These are phyloP conservation scores for Xanthoconium stramineum DNA, from an alignment of 768 basidiomycete genomes.

Conservation along the genomic window DNA sequence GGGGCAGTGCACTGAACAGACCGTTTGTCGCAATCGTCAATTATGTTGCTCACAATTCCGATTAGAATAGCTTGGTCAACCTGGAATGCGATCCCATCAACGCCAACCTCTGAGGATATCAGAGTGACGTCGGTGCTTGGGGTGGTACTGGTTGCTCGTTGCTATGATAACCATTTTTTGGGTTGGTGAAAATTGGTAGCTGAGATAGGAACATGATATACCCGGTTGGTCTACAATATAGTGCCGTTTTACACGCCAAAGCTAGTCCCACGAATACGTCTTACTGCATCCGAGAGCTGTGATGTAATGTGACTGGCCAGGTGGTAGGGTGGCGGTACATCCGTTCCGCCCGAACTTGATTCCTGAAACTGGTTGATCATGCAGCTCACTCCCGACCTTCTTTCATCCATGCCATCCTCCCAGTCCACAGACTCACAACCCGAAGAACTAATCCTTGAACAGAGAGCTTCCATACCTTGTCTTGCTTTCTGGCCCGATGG, in stretches of 20 bases:
- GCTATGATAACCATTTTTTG: neutral
- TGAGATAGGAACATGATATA: too few species aligned
- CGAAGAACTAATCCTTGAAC: constrained; percentile 18
- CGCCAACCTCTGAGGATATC: neutral
- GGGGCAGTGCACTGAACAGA: neutral
- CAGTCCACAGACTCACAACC: constrained; percentile 5
- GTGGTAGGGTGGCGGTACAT: constrained; percentile 16
- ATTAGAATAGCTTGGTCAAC: neutral
- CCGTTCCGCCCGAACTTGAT: neutral
- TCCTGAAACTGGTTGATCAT: constrained; percentile 2
- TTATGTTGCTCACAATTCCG: neutral
- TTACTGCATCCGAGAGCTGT: neutral
- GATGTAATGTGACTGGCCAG: constrained; percentile 13
- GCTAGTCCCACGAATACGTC: neutral
- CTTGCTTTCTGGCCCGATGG: constrained; percentile 27
- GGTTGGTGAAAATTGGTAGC: neutral
- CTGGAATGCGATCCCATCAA: neutral
- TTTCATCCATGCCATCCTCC: constrained; percentile 14
- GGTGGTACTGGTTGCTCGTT: neutral
- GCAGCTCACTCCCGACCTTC: constrained; percentile 4
- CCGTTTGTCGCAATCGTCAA: neutral
- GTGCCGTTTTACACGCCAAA: neutral
- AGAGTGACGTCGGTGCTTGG: neutral
- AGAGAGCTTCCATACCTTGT: constrained; percentile 14
- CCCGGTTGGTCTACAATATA: neutral